phyloP scores from a whole-genome alignment of 345 rosid species.

The Euphorbia pulcherrima region DNA sequence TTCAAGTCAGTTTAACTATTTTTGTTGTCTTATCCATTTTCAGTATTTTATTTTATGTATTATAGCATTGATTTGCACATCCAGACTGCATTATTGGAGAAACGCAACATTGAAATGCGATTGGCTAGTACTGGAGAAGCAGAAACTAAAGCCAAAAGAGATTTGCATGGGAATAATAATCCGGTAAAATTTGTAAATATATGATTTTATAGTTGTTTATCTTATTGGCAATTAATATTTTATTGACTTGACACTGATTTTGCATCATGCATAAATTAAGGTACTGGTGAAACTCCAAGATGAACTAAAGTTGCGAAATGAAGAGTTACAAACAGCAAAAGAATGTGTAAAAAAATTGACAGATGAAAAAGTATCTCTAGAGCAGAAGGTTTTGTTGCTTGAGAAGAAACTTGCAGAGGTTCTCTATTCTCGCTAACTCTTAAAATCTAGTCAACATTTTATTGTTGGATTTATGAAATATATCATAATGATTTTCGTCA shows the following conservation, averaged over 20 bases:
- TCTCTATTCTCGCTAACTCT: conserved; percentile 3
- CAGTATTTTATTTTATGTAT: not conserved
- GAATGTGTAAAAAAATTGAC: conserved; percentile 45
- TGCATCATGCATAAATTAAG: conserved; percentile 36
- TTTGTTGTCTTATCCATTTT: conserved; percentile 10
- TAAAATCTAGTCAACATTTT: not conserved
- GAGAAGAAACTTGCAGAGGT: conserved; percentile 83
- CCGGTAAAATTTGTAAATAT: conserved; percentile 41
- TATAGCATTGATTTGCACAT: conserved; percentile 18
- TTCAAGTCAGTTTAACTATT: conserved; percentile 47
- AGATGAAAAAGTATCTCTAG: conserved; percentile 55
- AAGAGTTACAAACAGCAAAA: conserved; percentile 50
- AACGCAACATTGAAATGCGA: conserved; percentile 52
- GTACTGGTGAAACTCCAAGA: conserved; percentile 51
- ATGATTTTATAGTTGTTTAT: not conserved
- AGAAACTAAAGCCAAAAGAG: conserved; percentile 42
- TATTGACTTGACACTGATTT: conserved; percentile 11
- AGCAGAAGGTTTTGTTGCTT: conserved; percentile 52
- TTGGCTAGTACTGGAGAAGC: conserved; percentile 42
- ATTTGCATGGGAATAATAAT: conserved; percentile 38
- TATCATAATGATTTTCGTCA: not conserved
- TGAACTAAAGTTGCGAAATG: conserved; percentile 57
- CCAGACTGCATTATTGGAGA: conserved; percentile 60
- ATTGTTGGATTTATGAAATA: not conserved
- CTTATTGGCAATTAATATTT: not conserved